Evolutionary conservation across 768 basidiomycete genomes (phyloP), one percentile per base, ranked within the genome.

Genomic region (Tephrocybe rancida): DNA sequence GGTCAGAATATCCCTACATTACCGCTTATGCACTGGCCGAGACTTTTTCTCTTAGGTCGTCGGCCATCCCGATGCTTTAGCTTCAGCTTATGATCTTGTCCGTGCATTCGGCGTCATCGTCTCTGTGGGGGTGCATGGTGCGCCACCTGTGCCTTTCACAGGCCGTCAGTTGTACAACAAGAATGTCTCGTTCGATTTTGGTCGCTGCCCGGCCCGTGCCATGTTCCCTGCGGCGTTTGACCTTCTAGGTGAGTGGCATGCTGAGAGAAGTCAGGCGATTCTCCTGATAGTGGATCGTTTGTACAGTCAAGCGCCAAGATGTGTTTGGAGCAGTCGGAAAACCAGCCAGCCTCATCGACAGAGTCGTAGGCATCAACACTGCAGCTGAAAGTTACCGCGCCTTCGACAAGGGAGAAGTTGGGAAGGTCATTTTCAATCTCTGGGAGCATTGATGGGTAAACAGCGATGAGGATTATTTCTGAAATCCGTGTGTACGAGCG

Each of bases 171-270:
- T 86, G 51, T 92, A 92, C 68, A 74, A 85, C 74, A 89, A 90
- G 70, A 92, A 92, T 66, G 78, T 90, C 6, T 88, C 86, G 0
- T 73, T 90, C 22, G 86, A 90, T 61, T 92, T 92, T 64, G 91
- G 91, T 8, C 82, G 90, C 8, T 92, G 90, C 59, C 90, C 89
- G 14, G 88, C 89, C 4, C 82, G 87, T 13, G 83, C 89, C 0
- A 83, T 91, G 80, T 85, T 92, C 60, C 86, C 86, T 9, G 67
- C 80, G 52, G 90, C 89, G 1, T 77, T 88, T 35, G 85, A 85
- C 59, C 67, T 92, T 25, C 69, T 93, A 26, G 73, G 80, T 77
- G 39, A 56, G 74, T 56, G 2, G 5, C 32, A n/a, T 22, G 9
- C 32, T 34, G 4, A 9, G 9, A 37, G 35, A 41, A 14, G 5